Evolutionary conservation across 345 rosid genomes (phyloP).

Genomic region (Salix caprea): DNA sequence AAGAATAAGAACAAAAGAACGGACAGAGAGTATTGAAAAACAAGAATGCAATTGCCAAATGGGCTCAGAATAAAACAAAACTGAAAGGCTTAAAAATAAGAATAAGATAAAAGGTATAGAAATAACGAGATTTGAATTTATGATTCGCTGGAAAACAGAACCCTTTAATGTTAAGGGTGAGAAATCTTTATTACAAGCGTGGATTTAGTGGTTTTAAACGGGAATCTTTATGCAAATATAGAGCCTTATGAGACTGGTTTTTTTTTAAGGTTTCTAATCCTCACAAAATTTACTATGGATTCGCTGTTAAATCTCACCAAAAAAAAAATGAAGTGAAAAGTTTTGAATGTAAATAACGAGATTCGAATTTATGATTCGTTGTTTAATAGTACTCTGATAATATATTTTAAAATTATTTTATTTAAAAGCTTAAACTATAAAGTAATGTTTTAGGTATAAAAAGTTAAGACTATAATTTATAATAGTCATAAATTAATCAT

Average conservation of each 20-base stretch:
- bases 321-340: too few relatives aligned
- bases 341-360: too few relatives aligned
- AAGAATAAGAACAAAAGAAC: not conserved
- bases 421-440: too few relatives aligned
- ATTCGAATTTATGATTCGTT: too few relatives aligned
- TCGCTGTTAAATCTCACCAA: too few relatives aligned
- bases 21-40: not conserved
- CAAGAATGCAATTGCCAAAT: not conserved
- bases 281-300: conserved; percentile 70
- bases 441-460: too few relatives aligned
- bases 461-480: too few relatives aligned
- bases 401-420: too few relatives aligned
- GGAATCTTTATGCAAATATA: conserved; percentile 42
- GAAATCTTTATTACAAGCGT: conserved; percentile 28
- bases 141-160: conserved; percentile 38
- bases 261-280: conserved; percentile 73
- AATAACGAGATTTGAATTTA: too few relatives aligned
- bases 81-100: not conserved
- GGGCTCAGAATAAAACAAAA: not conserved
- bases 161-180: conserved; percentile 10
- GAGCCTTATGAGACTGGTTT: conserved; percentile 66
- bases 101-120: too few relatives aligned
- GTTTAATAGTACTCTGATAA: too few relatives aligned
- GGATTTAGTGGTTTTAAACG: conserved; percentile 35
- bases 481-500: too few relatives aligned